phyloP scores from a whole-genome alignment of 1,139 yeast genomes.

The Diutina siamensis region DNA sequence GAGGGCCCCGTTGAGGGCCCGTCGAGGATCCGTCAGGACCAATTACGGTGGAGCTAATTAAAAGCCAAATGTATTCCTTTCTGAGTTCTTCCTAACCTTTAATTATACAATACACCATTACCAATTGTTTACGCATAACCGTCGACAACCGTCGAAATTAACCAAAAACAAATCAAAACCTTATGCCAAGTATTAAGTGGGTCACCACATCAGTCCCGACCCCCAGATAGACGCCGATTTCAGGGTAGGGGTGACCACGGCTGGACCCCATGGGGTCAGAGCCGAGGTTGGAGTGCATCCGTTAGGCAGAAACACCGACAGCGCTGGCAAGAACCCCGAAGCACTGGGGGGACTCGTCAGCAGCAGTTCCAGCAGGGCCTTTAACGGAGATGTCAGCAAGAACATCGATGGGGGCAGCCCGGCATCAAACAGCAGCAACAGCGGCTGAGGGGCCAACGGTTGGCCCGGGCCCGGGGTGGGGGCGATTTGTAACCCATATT shows the following conservation, averaged over 20 bases:
- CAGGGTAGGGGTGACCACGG: not conserved
- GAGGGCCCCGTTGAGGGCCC: too few species aligned
- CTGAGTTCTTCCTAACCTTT: not conserved
- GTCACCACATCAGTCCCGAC: constrained; percentile 4
- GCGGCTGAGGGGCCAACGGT: not conserved
- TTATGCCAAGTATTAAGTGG: not conserved
- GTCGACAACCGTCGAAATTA: constrained; percentile 5
- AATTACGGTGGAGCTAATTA: not conserved
- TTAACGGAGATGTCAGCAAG: not conserved
- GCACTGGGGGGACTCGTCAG: not conserved
- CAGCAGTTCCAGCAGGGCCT: not conserved
- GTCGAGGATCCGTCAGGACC: too few species aligned
- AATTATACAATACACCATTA: constrained; percentile 5
- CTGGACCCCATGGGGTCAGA: not conserved
- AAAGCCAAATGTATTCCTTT: not conserved
- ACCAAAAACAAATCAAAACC: not conserved
- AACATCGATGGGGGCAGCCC: constrained; percentile 2
- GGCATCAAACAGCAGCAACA: not conserved
- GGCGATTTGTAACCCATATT: not conserved
- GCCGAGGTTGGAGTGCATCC: not conserved
- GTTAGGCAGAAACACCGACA: not conserved
- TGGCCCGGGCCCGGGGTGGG: too few species aligned
- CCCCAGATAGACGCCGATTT: constrained; percentile 4
- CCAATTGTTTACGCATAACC: constrained; percentile 2
- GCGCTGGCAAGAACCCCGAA: not conserved